Evolutionary conservation across 345 rosid genomes (phyloP).

Genomic region (Acer saccharum): DNA sequence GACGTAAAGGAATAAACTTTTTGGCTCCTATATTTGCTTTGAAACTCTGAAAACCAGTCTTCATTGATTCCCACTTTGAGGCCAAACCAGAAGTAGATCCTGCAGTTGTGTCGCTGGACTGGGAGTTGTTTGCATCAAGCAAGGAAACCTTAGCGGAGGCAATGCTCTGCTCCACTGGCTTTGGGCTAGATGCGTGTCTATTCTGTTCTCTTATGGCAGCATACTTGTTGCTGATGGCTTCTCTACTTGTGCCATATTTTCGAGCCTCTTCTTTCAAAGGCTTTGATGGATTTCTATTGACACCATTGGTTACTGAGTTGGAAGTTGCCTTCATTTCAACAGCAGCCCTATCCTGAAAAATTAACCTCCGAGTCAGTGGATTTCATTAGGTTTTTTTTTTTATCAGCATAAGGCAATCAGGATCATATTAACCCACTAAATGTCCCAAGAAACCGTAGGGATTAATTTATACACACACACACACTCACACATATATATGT

Average conservation of each 20-base stretch:
- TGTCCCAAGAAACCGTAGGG: background rate
- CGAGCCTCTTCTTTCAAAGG: conserved; percentile 57
- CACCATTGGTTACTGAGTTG: conserved; percentile 36
- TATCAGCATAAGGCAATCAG: background rate
- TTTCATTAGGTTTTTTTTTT: background rate
- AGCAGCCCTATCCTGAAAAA: conserved; percentile 57
- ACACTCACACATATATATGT: too few relatives aligned
- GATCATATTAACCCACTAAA: background rate
- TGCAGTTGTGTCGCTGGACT: conserved; percentile 29
- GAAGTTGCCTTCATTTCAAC: conserved; percentile 70
- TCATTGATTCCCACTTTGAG: conserved; percentile 85
- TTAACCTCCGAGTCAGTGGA: conserved; percentile 20
- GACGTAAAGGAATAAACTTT: conserved; percentile 69
- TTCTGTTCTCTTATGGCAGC: conserved; percentile 82
- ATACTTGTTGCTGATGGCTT: conserved; percentile 83
- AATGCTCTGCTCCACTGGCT: conserved; percentile 56
- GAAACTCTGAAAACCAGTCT: conserved; percentile 77
- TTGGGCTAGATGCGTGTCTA: conserved; percentile 47
- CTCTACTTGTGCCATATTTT: conserved; percentile 66
- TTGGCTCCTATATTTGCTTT: conserved; percentile 75
- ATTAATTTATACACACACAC: background rate
- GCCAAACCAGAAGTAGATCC: conserved; percentile 60
- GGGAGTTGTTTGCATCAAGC: conserved; percentile 51
- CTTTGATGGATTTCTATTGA: conserved; percentile 48
- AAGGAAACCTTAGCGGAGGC: conserved; percentile 79